Conservation (phyloP, 1,284 basidiomycete species). For the Puccinia horiana region DNA sequence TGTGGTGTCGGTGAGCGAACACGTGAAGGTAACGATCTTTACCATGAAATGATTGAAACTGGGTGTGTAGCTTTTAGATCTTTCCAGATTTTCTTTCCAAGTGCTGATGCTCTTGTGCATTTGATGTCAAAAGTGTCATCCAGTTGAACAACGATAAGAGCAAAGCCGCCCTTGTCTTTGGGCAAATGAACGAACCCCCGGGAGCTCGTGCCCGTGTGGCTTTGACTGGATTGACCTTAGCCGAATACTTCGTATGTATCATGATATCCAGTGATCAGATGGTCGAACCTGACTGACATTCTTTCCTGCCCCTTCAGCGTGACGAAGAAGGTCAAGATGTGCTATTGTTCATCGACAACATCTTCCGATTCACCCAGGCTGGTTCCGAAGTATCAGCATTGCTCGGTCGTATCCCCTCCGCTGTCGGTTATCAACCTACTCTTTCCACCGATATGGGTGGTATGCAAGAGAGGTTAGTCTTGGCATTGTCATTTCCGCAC, state of each 20-base stretch:
- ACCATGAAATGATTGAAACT: constrained; percentile 25
- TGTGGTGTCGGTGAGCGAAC: constrained; percentile 99
- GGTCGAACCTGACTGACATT: background rate
- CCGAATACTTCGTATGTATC: constrained; percentile 81
- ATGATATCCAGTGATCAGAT: background rate
- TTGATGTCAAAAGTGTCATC: constrained; percentile 88
- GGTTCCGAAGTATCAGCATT: constrained; percentile 99
- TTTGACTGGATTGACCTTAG: constrained; percentile 95
- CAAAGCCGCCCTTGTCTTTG: constrained; percentile 99
- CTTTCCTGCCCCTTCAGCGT: constrained; percentile 62
- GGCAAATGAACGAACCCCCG: constrained; percentile 99
- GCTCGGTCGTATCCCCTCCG: constrained; percentile 99
- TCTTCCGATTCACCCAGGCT: constrained; percentile 99
- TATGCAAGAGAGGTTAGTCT: constrained; percentile 70
- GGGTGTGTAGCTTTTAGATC: background rate
- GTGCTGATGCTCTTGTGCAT: background rate
- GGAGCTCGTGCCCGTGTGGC: constrained; percentile 99
- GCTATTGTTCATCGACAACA: constrained; percentile 99
- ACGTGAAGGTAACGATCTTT: constrained; percentile 89
- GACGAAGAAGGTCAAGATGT: constrained; percentile 99
- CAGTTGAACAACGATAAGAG: constrained; percentile 68
- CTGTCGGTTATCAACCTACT: constrained; percentile 99
- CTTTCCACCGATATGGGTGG: constrained; percentile 99
- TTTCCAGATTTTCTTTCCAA: too few species aligned
- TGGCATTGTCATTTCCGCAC: constrained; percentile 63